Evolutionary conservation across 257 asterid species (phyloP), one percentile per base, ranked within the genome.

Genomic region (Capsicum baccatum): DNA sequence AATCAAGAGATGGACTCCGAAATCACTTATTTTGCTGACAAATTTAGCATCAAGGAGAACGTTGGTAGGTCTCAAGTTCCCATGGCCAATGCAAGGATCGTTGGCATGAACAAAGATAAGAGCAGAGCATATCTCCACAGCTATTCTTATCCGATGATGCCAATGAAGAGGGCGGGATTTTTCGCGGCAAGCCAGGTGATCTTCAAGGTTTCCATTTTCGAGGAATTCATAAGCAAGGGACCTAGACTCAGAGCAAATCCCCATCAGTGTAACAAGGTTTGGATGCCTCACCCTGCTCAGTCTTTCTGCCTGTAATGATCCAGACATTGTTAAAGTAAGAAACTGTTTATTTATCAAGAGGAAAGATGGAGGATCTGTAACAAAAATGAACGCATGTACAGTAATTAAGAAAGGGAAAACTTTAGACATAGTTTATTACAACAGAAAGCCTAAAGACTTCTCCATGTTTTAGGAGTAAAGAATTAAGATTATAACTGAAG

Each of bases 231-330:
- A 94, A 81, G 94, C 86, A 80, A 96, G 94, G 63, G 98, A 92
- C 89, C 97, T 89, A 70, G 97, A 93, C 85, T 93, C 98, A 58
- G 91, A 89, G 89, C 99, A 94, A 83, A 93, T 93, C 17, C 98
- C 98, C 37, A 94, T 80, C 63, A 93, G 92, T 9, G 93, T 87
- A 55, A 90, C 95, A 58, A 96, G 94, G 91, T 96, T 92, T 84
- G 98, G 98, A 91, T 96, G 99, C 86, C 99, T 94, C 88, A 94
- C 94, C 87, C 95, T 91, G 71, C 92, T 90, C 86, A 96, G 79
- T 82, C 90, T 85, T 87, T 92, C 95, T 19, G 80, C 93, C 98
- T 96, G 92, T 64, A 83, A 74, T 80, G 71, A 74, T 74, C 42
- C 44, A 82, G 79, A 58, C 66, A 86, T 74, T 48, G 59, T 58